These are phyloP conservation scores for Candida xiaguanensis DNA, from an alignment of 805 yeast species.

Conservation along the genomic window DNA sequence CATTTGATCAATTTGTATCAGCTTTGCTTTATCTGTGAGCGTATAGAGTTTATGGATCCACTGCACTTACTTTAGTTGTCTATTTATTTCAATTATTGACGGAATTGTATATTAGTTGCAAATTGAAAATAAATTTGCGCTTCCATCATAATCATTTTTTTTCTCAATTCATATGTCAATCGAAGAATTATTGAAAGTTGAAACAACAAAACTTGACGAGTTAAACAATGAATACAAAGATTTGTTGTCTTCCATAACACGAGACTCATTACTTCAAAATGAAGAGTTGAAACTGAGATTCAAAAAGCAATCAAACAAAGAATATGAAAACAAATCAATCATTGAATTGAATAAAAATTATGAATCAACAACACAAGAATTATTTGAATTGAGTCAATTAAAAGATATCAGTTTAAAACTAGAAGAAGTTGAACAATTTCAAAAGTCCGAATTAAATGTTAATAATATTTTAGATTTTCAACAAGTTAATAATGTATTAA, in stretches of 20 bases:
- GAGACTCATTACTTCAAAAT: conserved; percentile 1
- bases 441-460: conserved; percentile 4
- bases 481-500: conserved; percentile 8
- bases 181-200: not conserved
- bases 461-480: conserved; percentile 10
- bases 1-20: no score
- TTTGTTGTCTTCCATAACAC: not conserved
- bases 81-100: no score
- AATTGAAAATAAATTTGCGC: no score
- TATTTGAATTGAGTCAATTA: conserved; percentile 12
- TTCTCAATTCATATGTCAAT: conserved; percentile 4
- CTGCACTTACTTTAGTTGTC: no score
- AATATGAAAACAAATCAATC: conserved; percentile 8
- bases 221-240: not conserved
- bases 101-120: no score
- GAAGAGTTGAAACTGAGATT: conserved; percentile 4
- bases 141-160: not conserved
- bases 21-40: no score
- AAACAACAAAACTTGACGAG: not conserved
- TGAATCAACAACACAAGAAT: conserved; percentile 10
- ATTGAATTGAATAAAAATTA: conserved; percentile 12
- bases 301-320: not conserved
- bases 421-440: conserved; percentile 8
- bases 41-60: no score
- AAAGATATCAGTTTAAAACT: conserved; percentile 10